Evolutionary conservation across 768 basidiomycete genomes (phyloP), one percentile per base, ranked within the genome.

Genomic region (Lactifluus pinguis): DNA sequence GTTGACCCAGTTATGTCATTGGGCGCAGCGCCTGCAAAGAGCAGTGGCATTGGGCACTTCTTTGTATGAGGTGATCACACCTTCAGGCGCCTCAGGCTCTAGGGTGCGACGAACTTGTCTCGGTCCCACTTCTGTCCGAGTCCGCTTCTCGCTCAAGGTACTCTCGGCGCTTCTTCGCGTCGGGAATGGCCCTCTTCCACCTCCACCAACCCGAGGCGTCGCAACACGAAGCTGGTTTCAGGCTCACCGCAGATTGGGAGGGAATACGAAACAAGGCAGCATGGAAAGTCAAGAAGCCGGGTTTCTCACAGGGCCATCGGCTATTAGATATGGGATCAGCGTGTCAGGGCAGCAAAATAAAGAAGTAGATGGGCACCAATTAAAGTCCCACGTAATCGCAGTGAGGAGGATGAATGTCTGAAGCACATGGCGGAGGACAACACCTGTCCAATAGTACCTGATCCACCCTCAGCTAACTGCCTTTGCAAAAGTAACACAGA

Each of bases 261-360:
- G 80, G 74, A 8, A 25, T 14, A 36, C 32, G 57, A 36, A 32
- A 67, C 21, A 61, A 98, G 76, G 9, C 25, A 25, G 89, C 84
- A 70, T 98, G 95, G 52, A 93, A 72, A 0, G 89, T 95, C 52
- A 94, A 75, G 72, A 88, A 95, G 6, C 92, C 93, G 6, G 89
- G 90, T 25, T 25, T 25, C 25, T 25, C 25, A 1, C 25, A 25
- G 25, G 25, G 25, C 25, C 25, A 25, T 25, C 70, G 81, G 53
- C 93, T 89, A 34, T 17, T 6, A 49, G 5, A 36, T 13, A 53
- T 10, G 47, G 30, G 17, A 11, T 59, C 39, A 32, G 17, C 45
- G 32, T 32, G 25, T 38, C 34, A 19, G 5, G 8, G 30, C 47
- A 55, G 17, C 29, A 25, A 2, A 2, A 42, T 49, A 48, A 14